Evolutionary conservation across 495 filamentous ascomycete genomes (phyloP), one percentile per base, ranked within the genome.

Genomic region (Penicillium waksmanii): DNA sequence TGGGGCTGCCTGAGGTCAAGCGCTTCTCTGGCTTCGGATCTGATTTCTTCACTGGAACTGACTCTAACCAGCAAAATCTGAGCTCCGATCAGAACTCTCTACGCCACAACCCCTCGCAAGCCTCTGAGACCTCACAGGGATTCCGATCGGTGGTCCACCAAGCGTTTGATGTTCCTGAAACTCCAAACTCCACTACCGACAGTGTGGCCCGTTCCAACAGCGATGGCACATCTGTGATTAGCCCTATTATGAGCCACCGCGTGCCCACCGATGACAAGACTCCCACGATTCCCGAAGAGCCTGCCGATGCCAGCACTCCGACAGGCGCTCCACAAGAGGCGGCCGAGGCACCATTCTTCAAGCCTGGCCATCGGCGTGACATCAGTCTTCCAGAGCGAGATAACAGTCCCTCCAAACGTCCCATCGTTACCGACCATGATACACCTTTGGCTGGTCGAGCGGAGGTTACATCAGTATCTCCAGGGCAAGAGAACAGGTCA

Each of bases 91-190:
- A 56, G 34, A 54, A 64, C 50, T 56, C 72, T 46, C 65, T 87
- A 23, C 78, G 82, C 13, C 84, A 86, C 60, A 78, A 81, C 48
- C 76, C 82, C 6, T 88, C 86, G 9, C 59, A 82, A 7, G 60
- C 50, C 15, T 63, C 60, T 13, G 54, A 61, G 27, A 43, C 34
- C 12, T 58, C 56, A 10, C 19, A 47, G 38, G 87, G 87, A 4
- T 89, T 89, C 65, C 77, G 75, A n/a, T 89, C 88, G 0, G 84
- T 84, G 3, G 88, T 91, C 10, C 74, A 89, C 62, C 84, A 89
- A 64, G 88, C 88, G 25, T 91, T 91, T 63, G 87, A 89, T 70
- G 77, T 85, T 25, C 83, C 86, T 11, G 73, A 80, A 43, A 87
- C 86, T 3, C 85, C 87, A 17, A 82, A 76, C 54, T 82, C 82